Evolutionary conservation across 2,329 filamentous ascomycete genomes (phyloP).

Genomic region (Aurifilum marmelostoma): DNA sequence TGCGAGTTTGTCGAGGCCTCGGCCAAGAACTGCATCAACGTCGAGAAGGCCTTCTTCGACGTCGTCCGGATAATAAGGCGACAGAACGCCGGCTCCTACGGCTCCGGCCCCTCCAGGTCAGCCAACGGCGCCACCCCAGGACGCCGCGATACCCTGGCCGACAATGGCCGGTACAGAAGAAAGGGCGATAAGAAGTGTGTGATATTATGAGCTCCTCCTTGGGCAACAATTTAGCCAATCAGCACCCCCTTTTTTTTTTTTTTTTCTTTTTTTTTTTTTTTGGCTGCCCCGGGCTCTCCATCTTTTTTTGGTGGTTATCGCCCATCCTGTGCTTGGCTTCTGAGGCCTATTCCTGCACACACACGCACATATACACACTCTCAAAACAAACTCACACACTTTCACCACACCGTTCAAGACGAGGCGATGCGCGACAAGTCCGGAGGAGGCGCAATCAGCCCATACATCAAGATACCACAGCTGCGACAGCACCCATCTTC

Average conservation of each 20-base stretch:
- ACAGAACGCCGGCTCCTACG: slow-evolving; percentile 67
- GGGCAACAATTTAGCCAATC: background rate
- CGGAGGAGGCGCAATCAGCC: background rate
- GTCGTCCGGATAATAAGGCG: slow-evolving; percentile 88
- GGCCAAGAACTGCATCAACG: slow-evolving; percentile 97
- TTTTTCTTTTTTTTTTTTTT: background rate
- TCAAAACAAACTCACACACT: no score
- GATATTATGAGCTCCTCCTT: slow-evolving; percentile 43
- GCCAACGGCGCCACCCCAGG: slow-evolving; percentile 37
- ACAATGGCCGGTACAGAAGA: slow-evolving; percentile 37
- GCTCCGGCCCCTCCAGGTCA: slow-evolving; percentile 39
- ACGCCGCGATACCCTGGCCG: slow-evolving; percentile 33
- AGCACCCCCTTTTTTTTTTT: background rate
- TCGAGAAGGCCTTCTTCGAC: slow-evolving; percentile 98
- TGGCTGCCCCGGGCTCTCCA: no score
- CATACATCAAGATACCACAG: slow-evolving; percentile 10
- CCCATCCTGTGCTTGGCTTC: background rate
- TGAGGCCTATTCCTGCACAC: background rate
- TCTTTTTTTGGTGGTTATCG: background rate
- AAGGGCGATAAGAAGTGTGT: slow-evolving; percentile 43
- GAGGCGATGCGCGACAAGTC: background rate
- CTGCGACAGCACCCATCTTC: slow-evolving; percentile 9
- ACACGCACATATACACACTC: background rate
- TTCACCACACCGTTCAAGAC: background rate
- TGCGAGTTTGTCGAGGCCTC: slow-evolving; percentile 98